Evolutionary conservation across 129 eudicot genomes (phyloP).

Genomic region (Artemisia argyi): DNA sequence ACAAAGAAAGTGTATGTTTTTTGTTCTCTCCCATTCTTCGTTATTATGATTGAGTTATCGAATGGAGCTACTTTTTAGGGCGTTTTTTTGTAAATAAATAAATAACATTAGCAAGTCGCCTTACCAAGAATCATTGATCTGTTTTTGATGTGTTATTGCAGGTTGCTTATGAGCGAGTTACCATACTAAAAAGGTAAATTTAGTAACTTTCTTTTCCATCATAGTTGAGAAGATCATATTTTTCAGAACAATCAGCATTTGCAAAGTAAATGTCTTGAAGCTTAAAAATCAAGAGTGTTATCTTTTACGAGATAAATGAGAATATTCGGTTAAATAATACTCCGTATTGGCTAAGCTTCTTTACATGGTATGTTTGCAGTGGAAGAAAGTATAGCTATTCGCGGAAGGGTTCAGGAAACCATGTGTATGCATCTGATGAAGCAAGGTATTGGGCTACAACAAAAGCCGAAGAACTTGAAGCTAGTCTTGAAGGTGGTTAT

Average conservation of each 20-base stretch:
- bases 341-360: not conserved
- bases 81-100: no score
- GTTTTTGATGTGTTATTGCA: constrained; percentile 25
- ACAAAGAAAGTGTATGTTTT: constrained; percentile 53
- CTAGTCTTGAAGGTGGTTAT: constrained; percentile 46
- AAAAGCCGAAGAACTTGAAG: constrained; percentile 69
- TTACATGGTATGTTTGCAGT: constrained; percentile 4
- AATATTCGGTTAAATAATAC: not conserved
- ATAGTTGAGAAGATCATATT: not conserved
- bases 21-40: not conserved
- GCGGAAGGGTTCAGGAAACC: constrained; percentile 49
- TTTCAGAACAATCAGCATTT: not conserved
- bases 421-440: constrained; percentile 77
- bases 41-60: not conserved
- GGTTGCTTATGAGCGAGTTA: constrained; percentile 50
- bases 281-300: not conserved
- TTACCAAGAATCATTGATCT: not conserved
- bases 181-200: constrained; percentile 51
- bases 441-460: constrained; percentile 56
- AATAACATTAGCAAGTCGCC: no score
- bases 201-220: not conserved
- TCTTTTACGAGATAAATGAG: not conserved
- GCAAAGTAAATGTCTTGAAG: not conserved
- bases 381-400: constrained; percentile 36
- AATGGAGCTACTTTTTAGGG: no score